Base-by-base conservation (phyloP, 805 yeast species). In the Zygoascus bituminiphila region DNA sequence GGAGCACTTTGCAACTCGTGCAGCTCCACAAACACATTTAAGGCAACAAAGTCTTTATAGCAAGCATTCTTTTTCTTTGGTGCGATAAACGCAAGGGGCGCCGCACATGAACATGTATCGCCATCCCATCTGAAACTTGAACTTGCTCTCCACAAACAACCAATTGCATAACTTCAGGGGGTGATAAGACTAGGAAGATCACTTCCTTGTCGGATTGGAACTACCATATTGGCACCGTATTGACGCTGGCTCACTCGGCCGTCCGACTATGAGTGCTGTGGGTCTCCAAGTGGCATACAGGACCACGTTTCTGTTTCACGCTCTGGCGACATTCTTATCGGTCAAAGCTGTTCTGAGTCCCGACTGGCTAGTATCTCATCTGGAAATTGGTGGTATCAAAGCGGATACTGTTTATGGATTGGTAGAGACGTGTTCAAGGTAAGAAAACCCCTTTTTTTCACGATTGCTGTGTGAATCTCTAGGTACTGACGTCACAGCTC, bases 381-480 rank as follows among this genome's bases (percentile, higher is more conserved):
- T 48, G 17, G 21, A n/a, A n/a, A 42, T 36, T 12, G 47, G 42
- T 2, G 15, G 17, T 14, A 19, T 47, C 21, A 14, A 22, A 17
- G 51, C 38, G 10, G 48, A 42, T 20, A 41, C 54, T 19, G 26
- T 29, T 20, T 45, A 46, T 22, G 57, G 57, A 23, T 47, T 54
- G 20, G 41, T 44, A 10, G 42, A 45, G 23, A 26, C 21, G 26
- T 49, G 51, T 35, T 26, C 41, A 12, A 25, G 40, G 45, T 49
- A 25, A 31, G 46, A 29, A 20, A 15, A 8, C 22, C 35, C 21
- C 19, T n/a, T 7, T 3, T 12, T 7, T 29, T 36, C 17, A 9
- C 9, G 14, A 26, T 26, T 9, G 33, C 14, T 26, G 33, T 9
- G 14, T 9, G 12, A 26, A 26, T 8, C 17, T 9, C 7, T 17